phyloP scores from a whole-genome alignment of 2,329 filamentous ascomycete species.

The Pleomassaria siparia region DNA sequence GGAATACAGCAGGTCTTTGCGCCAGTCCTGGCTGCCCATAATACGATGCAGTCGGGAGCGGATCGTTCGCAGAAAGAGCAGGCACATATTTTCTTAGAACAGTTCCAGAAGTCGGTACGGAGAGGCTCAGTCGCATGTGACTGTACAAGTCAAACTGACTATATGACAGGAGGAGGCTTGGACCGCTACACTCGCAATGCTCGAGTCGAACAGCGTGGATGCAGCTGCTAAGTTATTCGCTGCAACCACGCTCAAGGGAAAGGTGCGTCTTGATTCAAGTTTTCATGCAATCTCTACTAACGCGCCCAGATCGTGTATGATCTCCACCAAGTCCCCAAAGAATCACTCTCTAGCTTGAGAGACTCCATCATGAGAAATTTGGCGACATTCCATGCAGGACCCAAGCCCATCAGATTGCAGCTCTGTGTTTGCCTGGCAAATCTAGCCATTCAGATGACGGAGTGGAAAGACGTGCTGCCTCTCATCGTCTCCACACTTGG shows the following conservation, averaged over 20 bases:
- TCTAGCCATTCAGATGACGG: conserved; percentile 91
- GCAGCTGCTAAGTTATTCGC: conserved; percentile 91
- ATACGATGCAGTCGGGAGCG: conserved; percentile 84
- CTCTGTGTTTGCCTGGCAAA: conserved; percentile 93
- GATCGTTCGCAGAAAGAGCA: conserved; percentile 82
- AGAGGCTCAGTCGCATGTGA: not conserved
- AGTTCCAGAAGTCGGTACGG: conserved; percentile 96
- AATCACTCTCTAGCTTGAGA: conserved; percentile 74
- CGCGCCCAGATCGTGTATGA: conserved; percentile 85
- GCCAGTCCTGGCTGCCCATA: conserved; percentile 83
- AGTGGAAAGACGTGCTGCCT: conserved; percentile 90
- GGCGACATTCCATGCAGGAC: conserved; percentile 77
- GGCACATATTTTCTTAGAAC: conserved; percentile 87
- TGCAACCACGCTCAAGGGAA: conserved; percentile 95
- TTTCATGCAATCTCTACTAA: conserved; percentile 17
- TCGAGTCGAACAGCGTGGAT: conserved; percentile 75
- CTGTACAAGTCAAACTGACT: conserved; percentile 24
- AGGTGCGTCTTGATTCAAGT: conserved; percentile 62
- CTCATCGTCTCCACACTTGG: conserved; percentile 79
- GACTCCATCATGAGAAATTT: conserved; percentile 81
- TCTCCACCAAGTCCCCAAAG: conserved; percentile 79
- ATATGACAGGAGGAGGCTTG: conserved; percentile 77
- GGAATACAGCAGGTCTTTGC: conserved; percentile 71
- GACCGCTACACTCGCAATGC: conserved; percentile 81
- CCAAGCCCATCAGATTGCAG: conserved; percentile 77